Evolutionary conservation across 2,329 filamentous ascomycete genomes (phyloP), one percentile per base, ranked within the genome.

Genomic region (Botrytis pseudocinerea): DNA sequence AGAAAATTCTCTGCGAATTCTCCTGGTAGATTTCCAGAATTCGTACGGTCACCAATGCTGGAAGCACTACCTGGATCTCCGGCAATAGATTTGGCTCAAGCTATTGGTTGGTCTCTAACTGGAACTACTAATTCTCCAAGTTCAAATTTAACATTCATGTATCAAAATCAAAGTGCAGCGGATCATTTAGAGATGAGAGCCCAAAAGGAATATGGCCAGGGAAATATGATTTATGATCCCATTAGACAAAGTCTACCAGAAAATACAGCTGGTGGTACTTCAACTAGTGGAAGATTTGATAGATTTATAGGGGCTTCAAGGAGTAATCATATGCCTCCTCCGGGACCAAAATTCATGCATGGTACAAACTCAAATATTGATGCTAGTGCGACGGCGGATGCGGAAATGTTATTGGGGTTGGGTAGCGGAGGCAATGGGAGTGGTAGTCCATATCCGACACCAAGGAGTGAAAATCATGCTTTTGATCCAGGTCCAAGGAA

Each of bases 81-180:
- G 74, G 73, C 73, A 40, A 86, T 85, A 69, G 83, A 84, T 57
- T 83, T 84, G 14, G 85, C 84, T 25, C 71, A 75, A 87, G 88
- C 89, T 0, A 93, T 97, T 73, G 94, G 93, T 1, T 97, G 93
- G 92, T 94, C 93, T 12, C 83, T 97, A n/a, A 94, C 94, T 0
- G 94, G 94, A 22, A 95, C 92, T 1, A 94, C 93, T 71, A 94
- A 97, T 79, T 96, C 93, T 5, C 92, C 93, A 1, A 94, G 90
- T 75, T 94, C 93, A 0, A 96, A 93, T 79, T 84, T 97, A 7
- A 95, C 93, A 1, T 87, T 95, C 72, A 88, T 97, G 79, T 97
- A 94, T 80, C 79, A 79, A 74, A 78, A 75, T 46, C 76, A 75
- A 62, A 77, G 69, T 57, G 75, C 75, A 14, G 75, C 76, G 16